A percentile compares a stretch with the other conserved stretches of the same genome.
phyloP scores from a whole-genome alignment of 164 flowering plant genomes.

The Amborella trichopoda region DNA sequence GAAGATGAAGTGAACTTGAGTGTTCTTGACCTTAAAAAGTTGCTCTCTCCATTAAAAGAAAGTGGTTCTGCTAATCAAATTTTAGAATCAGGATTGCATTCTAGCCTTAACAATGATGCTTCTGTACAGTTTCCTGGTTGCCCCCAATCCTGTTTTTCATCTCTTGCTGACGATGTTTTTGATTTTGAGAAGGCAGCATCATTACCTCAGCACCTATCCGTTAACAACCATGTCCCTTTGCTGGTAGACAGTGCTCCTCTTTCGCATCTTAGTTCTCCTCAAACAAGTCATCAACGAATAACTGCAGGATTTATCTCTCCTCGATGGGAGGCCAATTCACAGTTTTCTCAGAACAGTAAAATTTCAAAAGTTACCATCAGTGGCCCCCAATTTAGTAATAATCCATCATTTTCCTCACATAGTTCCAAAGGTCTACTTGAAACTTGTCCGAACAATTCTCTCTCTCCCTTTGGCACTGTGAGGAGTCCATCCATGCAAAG shows the following conservation, averaged over 20 bases:
- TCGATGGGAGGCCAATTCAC: slow-evolving; percentile 53
- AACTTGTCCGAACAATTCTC: slow-evolving; percentile 37
- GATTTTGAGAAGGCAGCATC: slow-evolving; percentile 66
- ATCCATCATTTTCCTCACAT: slow-evolving; percentile 30
- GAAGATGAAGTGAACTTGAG: slow-evolving; percentile 79
- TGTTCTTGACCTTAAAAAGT: slow-evolving; percentile 39
- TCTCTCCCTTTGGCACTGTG: slow-evolving; percentile 30
- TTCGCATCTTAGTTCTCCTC: slow-evolving; percentile 37
- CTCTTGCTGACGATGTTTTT: slow-evolving; percentile 82
- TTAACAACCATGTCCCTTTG: slow-evolving; percentile 23
- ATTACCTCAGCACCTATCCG: slow-evolving; percentile 18
- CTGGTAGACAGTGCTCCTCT: slow-evolving; percentile 19
- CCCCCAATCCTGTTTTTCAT: slow-evolving; percentile 50
- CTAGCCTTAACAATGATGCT: slow-evolving; percentile 38
- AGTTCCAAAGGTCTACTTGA: slow-evolving; percentile 42
- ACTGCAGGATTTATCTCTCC: slow-evolving; percentile 48
- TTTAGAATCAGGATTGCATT: slow-evolving; percentile 34
- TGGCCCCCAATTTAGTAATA: slow-evolving; percentile 20
- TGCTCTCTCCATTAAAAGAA: slow-evolving; percentile 29
- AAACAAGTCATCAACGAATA: slow-evolving; percentile 20
- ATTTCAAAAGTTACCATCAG: slow-evolving; percentile 22
- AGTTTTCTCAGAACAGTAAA: slow-evolving; percentile 25
- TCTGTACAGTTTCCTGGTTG: slow-evolving; percentile 21
- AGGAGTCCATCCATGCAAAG: slow-evolving; percentile 37
- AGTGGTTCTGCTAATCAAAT: slow-evolving; percentile 25